Conservation (phyloP, 2,329 filamentous ascomycete species). For the Penicillium sp. region DNA sequence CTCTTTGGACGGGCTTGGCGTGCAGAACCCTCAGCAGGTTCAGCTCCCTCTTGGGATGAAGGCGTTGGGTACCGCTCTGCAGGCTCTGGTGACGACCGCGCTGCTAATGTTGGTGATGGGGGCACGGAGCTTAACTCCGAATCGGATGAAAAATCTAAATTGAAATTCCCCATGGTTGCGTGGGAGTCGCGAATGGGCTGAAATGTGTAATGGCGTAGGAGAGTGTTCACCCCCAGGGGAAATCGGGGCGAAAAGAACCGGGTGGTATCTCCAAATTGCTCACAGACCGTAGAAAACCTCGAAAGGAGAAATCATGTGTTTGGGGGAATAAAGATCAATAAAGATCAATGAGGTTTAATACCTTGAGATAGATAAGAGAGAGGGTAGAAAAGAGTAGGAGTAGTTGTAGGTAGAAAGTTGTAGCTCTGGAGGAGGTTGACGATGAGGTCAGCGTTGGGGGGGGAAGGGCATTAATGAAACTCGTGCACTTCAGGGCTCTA, state of each 20-base stretch:
- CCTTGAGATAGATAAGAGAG: constrained; percentile 6
- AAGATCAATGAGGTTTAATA: constrained; percentile 9
- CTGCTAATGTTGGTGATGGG: constrained; percentile 27
- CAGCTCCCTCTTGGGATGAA: constrained; percentile 37
- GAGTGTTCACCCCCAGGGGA: constrained; percentile 1
- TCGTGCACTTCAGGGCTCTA: constrained; percentile 1
- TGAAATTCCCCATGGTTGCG: constrained; percentile 25
- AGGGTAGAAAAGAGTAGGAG: constrained; percentile 23
- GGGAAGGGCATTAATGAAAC: constrained; percentile 2
- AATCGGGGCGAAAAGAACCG: constrained; percentile 5
- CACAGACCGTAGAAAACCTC: constrained; percentile 8
- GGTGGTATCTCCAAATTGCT: constrained; percentile 5
- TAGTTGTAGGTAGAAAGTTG: constrained; percentile 25
- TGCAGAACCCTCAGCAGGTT: constrained; percentile 31
- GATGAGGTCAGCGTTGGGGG: constrained; percentile 24
- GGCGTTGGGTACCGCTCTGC: constrained; percentile 41
- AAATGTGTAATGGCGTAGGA: constrained; percentile 11
- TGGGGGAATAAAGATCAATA: constrained; percentile 1
- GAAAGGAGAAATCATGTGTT: constrained; percentile 10
- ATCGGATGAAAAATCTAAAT: constrained; percentile 30
- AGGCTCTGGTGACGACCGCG: constrained; percentile 34
- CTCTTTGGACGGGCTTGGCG: constrained; percentile 69
- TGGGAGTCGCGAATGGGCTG: constrained; percentile 3
- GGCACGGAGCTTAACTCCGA: constrained; percentile 44
- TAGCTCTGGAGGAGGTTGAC: constrained; percentile 9